Percentiles rank a stretch among this genome's conserved stretches.
These are phyloP conservation scores for Huntiella omanensis DNA, from an alignment of 2,329 filamentous ascomycete genomes.

Conservation along the genomic window DNA sequence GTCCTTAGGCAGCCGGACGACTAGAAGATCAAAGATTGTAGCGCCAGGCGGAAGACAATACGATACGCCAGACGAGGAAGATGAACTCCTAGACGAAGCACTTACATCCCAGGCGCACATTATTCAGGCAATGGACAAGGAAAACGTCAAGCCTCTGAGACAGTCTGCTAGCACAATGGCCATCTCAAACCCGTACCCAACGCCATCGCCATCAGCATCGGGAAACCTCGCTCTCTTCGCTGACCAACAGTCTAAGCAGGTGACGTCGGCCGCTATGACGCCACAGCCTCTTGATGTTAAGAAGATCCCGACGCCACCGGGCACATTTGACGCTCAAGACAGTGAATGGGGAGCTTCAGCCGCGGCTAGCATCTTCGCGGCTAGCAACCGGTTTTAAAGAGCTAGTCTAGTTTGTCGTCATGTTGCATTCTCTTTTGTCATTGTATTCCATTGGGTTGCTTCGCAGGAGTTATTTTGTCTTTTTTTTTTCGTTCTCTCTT, in stretches of 20 bases:
- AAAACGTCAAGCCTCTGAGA: constrained; percentile 25
- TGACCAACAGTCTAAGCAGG: constrained; percentile 32
- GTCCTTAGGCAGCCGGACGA: constrained; percentile 18
- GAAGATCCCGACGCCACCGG: constrained; percentile 85
- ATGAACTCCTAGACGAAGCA: constrained; percentile 83
- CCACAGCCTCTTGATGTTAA: constrained; percentile 54
- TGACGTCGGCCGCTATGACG: constrained; percentile 25
- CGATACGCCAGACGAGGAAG: constrained; percentile 89
- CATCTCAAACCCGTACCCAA: constrained; percentile 43
- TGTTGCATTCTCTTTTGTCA: constrained; percentile 13
- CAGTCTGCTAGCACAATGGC: constrained; percentile 47
- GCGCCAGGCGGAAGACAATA: constrained; percentile 62
- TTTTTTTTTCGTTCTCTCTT: constrained; percentile 15
- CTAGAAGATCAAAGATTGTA: constrained; percentile 55
- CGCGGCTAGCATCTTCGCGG: constrained; percentile 62
- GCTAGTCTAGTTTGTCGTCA: constrained; percentile 2
- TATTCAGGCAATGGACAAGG: constrained; percentile 49
- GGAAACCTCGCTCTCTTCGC: constrained; percentile 59
- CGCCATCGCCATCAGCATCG: constrained; percentile 61
- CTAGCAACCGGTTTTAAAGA: constrained; percentile 41
- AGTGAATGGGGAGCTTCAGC: constrained; percentile 77
- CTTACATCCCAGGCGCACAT: constrained; percentile 59
- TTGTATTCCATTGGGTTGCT: constrained; percentile 8
- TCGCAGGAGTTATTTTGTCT: constrained; percentile 10
- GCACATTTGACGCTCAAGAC: constrained; percentile 37